Percentiles rank a stretch among this genome's conserved stretches.
Conservation (phyloP, 495 filamentous ascomycete species). For the Alectoria sarmentosa region DNA sequence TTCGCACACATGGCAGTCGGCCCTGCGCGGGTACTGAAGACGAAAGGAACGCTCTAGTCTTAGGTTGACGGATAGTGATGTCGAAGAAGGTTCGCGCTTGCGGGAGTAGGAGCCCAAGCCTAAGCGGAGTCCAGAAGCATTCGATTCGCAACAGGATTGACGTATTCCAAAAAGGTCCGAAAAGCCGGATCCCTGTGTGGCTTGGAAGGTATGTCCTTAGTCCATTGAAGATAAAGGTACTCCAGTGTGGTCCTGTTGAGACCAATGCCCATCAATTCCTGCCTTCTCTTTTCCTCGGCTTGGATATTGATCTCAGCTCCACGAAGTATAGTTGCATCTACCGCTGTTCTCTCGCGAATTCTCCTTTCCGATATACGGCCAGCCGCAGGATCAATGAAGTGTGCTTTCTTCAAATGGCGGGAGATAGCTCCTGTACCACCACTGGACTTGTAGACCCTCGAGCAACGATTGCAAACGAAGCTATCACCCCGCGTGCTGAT, state of each 20-base stretch:
- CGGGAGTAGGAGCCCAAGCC: no score
- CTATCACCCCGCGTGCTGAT: background rate
- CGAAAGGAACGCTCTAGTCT: no score
- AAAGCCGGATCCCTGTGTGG: background rate
- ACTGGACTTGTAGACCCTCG: background rate
- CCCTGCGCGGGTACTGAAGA: no score
- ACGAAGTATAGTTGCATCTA: background rate
- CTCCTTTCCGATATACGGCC: background rate
- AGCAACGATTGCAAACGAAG: background rate
- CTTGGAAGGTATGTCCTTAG: background rate
- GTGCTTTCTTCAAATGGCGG: background rate
- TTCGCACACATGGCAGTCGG: no score
- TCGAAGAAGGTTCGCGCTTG: no score
- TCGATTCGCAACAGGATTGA: background rate
- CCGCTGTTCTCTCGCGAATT: background rate
- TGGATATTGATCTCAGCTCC: background rate
- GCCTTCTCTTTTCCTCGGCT: background rate
- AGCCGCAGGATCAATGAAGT: background rate
- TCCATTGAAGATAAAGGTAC: background rate
- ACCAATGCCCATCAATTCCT: background rate
- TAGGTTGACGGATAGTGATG: no score
- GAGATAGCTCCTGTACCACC: conserved; percentile 2
- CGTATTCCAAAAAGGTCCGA: background rate
- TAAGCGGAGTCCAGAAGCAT: background rate
- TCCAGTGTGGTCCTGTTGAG: background rate